Conservation (phyloP, 805 yeast species). For the Limtongozyma cylindracea region DNA sequence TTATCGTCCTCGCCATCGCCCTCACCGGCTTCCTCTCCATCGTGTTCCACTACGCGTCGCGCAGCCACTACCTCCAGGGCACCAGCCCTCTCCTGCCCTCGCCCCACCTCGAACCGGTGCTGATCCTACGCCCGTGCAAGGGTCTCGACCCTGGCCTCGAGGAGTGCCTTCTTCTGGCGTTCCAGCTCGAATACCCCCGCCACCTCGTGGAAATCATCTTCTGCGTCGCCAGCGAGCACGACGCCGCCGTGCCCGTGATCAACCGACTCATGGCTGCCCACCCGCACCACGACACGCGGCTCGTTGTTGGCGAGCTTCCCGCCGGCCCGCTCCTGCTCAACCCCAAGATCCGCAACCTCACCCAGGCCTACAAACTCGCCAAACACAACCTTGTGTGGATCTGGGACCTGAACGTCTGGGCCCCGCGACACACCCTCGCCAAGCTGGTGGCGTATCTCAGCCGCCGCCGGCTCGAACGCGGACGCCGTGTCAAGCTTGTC, state of each 20-base stretch:
- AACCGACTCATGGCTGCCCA: slow-evolving; percentile 17
- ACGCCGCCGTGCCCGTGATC: slow-evolving; percentile 40
- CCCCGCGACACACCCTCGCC: slow-evolving; percentile 30
- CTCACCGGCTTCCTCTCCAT: slow-evolving; percentile 14
- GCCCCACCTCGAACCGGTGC: slow-evolving; percentile 29
- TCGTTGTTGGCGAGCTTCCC: slow-evolving; percentile 23
- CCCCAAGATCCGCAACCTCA: slow-evolving; percentile 69
- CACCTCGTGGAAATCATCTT: slow-evolving; percentile 41
- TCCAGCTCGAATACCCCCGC: slow-evolving; percentile 40
- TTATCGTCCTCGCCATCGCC: slow-evolving; percentile 11
- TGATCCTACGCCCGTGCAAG: slow-evolving; percentile 61
- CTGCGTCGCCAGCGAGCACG: slow-evolving; percentile 40
- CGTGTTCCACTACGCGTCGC: slow-evolving; percentile 5
- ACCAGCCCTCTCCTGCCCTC: too few species aligned
- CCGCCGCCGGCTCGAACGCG: slow-evolving; percentile 5
- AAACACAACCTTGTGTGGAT: slow-evolving; percentile 61
- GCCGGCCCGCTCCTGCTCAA: slow-evolving; percentile 49
- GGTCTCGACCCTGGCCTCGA: slow-evolving; percentile 63
- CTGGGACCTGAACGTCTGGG: slow-evolving; percentile 71
- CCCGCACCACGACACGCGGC: slow-evolving; percentile 32
- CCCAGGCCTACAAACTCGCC: slow-evolving; percentile 55
- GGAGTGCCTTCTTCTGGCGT: slow-evolving; percentile 39
- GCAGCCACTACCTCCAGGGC: not conserved
- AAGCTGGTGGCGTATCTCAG: slow-evolving; percentile 32
- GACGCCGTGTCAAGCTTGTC: slow-evolving; percentile 30